Conservation (phyloP, 768 basidiomycete genomes). For the Boletellus ananiceps region DNA sequence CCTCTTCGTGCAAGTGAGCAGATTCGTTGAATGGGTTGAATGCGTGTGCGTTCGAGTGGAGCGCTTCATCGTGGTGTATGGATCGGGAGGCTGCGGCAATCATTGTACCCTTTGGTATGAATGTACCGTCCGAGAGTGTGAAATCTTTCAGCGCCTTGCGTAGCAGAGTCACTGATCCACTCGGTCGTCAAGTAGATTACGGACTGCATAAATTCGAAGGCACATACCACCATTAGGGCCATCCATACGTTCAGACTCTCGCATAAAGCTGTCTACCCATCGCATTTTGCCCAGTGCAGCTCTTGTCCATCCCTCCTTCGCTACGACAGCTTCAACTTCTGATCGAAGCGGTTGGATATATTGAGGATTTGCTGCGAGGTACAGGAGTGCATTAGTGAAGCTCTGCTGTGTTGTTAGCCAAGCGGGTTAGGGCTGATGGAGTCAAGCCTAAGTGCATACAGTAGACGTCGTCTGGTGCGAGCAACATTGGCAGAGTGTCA, state of each 20-base stretch:
- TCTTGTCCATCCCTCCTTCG: constrained; percentile 18
- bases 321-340: constrained; percentile 10
- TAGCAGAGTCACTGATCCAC: no score
- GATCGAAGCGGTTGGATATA: constrained; percentile 13
- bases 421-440: background rate
- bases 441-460: background rate
- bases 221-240: constrained; percentile 10
- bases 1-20: no score
- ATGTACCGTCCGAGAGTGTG: no score
- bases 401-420: background rate
- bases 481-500: no score
- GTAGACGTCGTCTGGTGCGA: constrained; percentile 10
- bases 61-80: no score
- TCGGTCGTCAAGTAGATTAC: no score
- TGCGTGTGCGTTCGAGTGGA: no score
- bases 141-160: no score
- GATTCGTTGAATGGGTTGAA: no score
- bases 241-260: constrained; percentile 24
- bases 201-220: no score
- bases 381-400: constrained; percentile 6
- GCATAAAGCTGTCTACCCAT: constrained; percentile 18
- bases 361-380: constrained; percentile 13
- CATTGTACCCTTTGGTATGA: no score
- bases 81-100: no score
- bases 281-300: constrained; percentile 13